phyloP scores from a whole-genome alignment of 352 stramenopile genomes.

The Globisporangium splendens region DNA sequence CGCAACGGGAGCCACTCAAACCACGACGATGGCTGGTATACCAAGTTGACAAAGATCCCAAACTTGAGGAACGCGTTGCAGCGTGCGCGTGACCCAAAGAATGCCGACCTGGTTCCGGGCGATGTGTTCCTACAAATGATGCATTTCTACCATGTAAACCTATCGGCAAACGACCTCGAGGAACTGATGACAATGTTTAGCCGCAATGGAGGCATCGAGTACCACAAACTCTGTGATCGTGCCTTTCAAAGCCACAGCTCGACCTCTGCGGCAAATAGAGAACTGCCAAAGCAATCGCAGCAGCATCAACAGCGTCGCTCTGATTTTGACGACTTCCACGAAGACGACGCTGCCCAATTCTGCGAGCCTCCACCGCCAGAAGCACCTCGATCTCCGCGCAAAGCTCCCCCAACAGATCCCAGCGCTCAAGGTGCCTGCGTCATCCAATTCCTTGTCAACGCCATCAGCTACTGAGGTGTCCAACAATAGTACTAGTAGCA shows the following conservation, averaged over 20 bases:
- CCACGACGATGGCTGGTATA: conserved; percentile 8
- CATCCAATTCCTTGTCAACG: background rate
- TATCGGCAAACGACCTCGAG: conserved; percentile 32
- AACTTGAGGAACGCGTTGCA: conserved; percentile 20
- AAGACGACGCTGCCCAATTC: conserved; percentile 9
- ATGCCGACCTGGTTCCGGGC: conserved; percentile 12
- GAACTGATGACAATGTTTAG: conserved; percentile 24
- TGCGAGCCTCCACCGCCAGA: conserved; percentile 4
- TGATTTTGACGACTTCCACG: conserved; percentile 6
- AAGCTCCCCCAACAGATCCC: background rate
- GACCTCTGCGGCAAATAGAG: conserved; percentile 1
- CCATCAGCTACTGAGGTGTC: background rate
- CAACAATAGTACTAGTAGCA: background rate
- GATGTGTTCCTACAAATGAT: conserved; percentile 24
- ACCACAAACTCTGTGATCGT: conserved; percentile 35
- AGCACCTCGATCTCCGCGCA: conserved; percentile 1
- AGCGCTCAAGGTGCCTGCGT: conserved; percentile 1
- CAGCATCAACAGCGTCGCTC: background rate
- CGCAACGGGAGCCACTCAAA: background rate
- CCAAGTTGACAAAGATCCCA: conserved; percentile 30
- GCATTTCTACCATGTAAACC: conserved; percentile 19
- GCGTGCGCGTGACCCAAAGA: background rate
- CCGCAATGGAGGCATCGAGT: conserved; percentile 27
- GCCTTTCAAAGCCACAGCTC: conserved; percentile 25
- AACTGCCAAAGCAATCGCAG: background rate